Evolutionary conservation across 352 stramenopile species (phyloP), one percentile per base, ranked within the genome.

Genomic region (Globisporangium lucens): DNA sequence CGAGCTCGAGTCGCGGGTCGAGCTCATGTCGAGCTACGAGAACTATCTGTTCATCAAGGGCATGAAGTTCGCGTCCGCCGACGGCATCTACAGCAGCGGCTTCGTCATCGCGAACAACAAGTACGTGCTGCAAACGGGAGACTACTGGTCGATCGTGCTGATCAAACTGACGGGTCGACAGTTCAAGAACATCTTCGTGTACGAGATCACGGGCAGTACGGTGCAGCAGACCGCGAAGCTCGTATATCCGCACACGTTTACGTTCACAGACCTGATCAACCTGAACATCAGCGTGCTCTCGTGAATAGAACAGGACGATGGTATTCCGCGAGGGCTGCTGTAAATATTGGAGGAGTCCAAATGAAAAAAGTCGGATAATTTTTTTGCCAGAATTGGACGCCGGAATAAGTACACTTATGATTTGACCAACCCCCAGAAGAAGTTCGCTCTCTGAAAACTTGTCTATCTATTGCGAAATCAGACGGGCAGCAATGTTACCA

Each of bases 51-150:
- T 73, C 69, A 69, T 78, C 63, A 74, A 76, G 49, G 72, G 75
- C 29, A 56, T 82, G 29, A 70, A 68, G 64, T 82, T 75, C 57
- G 75, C 72, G 9, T 77, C 75, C 3, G 72, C 75, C 6, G 74
- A 75, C 38, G 64, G 68, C 53, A 73, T 75, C 62, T 78, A 75
- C 72, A 74, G 63, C 57, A 73, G 64, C 38, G 73, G 75, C 20
- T 85, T 79, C 63, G 66, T 83, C 17, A 75, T 80, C 27, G 73
- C 69, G 20, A 74, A 79, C 67, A 35, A 61, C 60, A 73, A 74
- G 58, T 83, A 71, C 43, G 55, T 83, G 1, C 53, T 83, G 9
- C 51, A 63, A 10, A 71, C 67, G 13, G 56, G 57, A 58, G 74
- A 77, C 35, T 71, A 61, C 51, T 70, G 67, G 56, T 46, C 56